Base-by-base conservation (phyloP, 176 grass and related monocot species). In the Tillandsia leiboldiana region DNA sequence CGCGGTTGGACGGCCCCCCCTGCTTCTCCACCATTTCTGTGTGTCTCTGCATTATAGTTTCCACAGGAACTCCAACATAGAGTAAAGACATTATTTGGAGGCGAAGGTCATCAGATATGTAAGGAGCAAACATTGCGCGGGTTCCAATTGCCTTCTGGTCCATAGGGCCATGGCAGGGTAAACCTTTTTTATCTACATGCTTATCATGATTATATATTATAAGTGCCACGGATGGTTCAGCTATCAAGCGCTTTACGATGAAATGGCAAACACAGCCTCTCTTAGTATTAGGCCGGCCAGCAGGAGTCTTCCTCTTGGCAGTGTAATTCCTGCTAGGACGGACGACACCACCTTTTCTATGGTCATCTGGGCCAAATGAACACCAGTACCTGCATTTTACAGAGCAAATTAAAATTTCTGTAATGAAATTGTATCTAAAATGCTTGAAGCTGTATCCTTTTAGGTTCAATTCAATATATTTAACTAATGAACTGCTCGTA, bases 141-240 rank as follows among this genome's bases (percentile, higher is more conserved):
- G 89, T 97, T 50, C 94, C 94, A 77, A 78, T 48, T n/a, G 93
- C 71, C 84, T 87, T 93, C 49, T 87, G 82, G 70, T 92, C 94
- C 81, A 92, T 87, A 50, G 89, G 74, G 56, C 94, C 94, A 87
- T 99, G 94, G 76, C 94, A 93, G 15, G 94, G 89, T 64, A 76
- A 53, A 28, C 87, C 94, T 74, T 88, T 90, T 74, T 90, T 99
- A 83, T 99, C 94, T 26, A 93, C 70, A 83, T 99, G 94, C 62
- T 93, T 99, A 73, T 99, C 74, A 56, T 93, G 87, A 67, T 99
- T 99, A 85, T 99, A 99, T 81, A 99, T 99, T 67, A 93, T 79
- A 66, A 99, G 89, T 49, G 94, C 94, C 51, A 93, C 80, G 51
- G 89, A 90, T 65, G 89, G 94, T 80, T 92, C 86, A 47, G 90